Base-by-base conservation (phyloP, 2,329 filamentous ascomycete genomes). In the Xylariomycetidae sp. region DNA sequence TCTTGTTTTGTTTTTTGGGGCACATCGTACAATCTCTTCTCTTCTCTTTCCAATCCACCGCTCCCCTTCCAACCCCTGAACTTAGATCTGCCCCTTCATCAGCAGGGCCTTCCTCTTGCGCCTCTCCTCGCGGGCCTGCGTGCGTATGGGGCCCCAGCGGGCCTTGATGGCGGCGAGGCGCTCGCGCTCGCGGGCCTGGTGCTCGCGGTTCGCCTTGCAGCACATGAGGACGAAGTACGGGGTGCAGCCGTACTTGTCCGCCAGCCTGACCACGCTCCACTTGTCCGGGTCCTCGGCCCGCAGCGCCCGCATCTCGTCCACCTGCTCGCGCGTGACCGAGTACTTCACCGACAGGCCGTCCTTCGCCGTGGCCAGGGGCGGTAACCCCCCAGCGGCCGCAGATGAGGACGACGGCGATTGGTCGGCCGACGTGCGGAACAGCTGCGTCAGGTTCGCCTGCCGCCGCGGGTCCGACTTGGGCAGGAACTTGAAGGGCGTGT, bases 401-500 rank as follows among this genome's bases (percentile, higher is more conserved):
- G 48, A 27, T 15, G 45, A 13, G 2, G 40, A 27, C 13, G 46
- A 16, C 6, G 34, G 13, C 10, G 46, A 11, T 15, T 42, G 16
- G 4, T 51, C 25, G 18, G 48, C 53, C 17, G 48, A 35, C 10
- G 57, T 51, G 19, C 56, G 55, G 37, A 70, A 58, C 20, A 75
- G 64, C 25, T 63, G 53, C 12, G 62, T 57, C 25, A 74, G 58
- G 54, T 71, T 67, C 29, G 67, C 65, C 33, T 62, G 59, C 17
- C 73, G 69, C 29, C 74, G 69, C 12, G 73, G 71, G 51, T 79
- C 75, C 44, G 52, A 58, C 31, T 64, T 67, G 34, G 78, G 78
- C 18, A 82, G 70, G 60, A 82, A 82, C 53, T 78, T 73, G 61
- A 79, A 72, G 36, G 78, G 78, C n/a, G 78, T 82, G 61, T 82